Conservation (phyloP, 2,329 filamentous ascomycete genomes). For the Fusarium chuoi region DNA sequence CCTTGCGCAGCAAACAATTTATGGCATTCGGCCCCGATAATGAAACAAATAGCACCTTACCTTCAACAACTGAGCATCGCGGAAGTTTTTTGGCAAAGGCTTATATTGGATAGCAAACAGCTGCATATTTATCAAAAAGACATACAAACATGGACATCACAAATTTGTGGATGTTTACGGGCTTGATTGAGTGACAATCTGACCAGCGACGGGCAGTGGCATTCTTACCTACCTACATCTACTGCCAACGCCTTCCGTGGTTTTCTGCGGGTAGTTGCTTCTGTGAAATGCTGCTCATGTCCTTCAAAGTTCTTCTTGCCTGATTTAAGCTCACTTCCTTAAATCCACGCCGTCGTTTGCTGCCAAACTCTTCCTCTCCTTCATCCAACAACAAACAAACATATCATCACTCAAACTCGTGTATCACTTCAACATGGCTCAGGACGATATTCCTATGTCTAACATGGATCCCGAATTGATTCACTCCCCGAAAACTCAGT, state of each 20-base stretch:
- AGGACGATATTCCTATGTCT: neutral
- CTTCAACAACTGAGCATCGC: neutral
- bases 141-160: neutral
- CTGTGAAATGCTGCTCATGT: neutral
- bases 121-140: rapidly evolving
- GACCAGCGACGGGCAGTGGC: neutral
- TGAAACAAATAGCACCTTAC: no score
- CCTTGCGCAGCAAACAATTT: no score
- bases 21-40: neutral
- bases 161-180: neutral
- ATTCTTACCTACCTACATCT: neutral
- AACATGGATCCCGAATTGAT: neutral
- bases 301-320: no score
- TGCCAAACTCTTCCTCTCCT: neutral
- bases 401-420: neutral
- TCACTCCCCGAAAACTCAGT: neutral
- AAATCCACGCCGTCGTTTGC: neutral
- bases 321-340: no score
- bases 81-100: neutral
- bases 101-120: neutral
- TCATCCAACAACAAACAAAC: neutral
- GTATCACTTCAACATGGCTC: neutral
- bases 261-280: neutral
- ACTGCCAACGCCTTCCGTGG: neutral
- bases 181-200: neutral